Conservation (phyloP, 2,329 filamentous ascomycete genomes). For the Alternaria dauci region DNA sequence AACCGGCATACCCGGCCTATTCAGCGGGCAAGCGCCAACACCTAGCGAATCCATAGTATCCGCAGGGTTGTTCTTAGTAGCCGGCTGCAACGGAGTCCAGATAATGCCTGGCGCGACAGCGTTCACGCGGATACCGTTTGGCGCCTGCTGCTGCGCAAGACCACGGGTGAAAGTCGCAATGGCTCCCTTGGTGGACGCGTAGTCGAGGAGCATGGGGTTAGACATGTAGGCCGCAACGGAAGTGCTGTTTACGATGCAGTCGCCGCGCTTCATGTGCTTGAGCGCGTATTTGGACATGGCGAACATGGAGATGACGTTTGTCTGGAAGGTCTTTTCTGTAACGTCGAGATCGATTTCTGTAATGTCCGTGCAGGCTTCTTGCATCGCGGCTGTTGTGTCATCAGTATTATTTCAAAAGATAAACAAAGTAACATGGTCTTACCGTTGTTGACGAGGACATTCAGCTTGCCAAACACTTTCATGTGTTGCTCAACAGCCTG, state of each 20-base stretch:
- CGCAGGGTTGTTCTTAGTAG: conserved; percentile 22
- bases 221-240: conserved; percentile 82
- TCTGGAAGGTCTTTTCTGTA: conserved; percentile 68
- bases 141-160: conserved; percentile 74
- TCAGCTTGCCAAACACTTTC: conserved; percentile 69
- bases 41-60: conserved; percentile 24
- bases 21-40: conserved; percentile 30
- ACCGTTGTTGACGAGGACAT: conserved; percentile 59
- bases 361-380: conserved; percentile 63
- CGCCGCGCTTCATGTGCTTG: conserved; percentile 73
- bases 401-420: not conserved
- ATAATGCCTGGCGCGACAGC: conserved; percentile 72
- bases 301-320: conserved; percentile 81
- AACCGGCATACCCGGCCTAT: conserved; percentile 29
- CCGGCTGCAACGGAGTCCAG: conserved; percentile 28
- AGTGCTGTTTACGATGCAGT: conserved; percentile 80
- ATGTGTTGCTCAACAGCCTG: conserved; percentile 71
- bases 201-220: conserved; percentile 78
- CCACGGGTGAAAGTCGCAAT: conserved; percentile 79
- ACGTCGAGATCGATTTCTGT: conserved; percentile 63
- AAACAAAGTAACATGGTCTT: not conserved
- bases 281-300: conserved; percentile 78
- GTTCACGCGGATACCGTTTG: conserved; percentile 76
- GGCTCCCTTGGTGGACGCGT: conserved; percentile 78
- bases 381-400: conserved; percentile 57